These are phyloP conservation scores for Syzygium aromaticum DNA, from an alignment of 345 rosid genomes.

Conservation along the genomic window DNA sequence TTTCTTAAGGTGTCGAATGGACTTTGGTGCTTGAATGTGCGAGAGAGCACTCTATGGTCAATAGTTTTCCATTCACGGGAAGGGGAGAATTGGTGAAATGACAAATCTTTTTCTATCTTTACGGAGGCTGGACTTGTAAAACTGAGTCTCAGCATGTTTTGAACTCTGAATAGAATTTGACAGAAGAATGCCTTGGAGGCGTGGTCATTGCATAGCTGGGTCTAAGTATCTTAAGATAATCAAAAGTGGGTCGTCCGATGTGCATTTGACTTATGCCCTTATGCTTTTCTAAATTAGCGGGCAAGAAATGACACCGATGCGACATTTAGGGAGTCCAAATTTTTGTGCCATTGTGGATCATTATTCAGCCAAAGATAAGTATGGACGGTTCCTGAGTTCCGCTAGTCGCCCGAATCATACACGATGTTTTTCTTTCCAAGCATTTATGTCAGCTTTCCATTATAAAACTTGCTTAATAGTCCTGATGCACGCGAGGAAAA, in stretches of 20 bases:
- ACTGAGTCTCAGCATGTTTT: not conserved
- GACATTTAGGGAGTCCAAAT: not conserved
- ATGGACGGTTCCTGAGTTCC: not conserved
- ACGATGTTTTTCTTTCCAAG: not conserved
- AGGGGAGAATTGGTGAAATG: not conserved
- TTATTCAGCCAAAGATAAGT: not conserved
- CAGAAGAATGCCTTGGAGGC: not conserved
- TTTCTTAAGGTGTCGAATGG: not conserved
- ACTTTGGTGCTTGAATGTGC: not conserved
- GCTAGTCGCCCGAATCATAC: not conserved
- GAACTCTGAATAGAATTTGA: not conserved
- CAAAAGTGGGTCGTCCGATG: not conserved
- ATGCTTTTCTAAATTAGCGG: not conserved
- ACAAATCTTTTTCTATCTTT: not conserved
- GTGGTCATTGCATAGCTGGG: not conserved
- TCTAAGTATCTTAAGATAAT: not conserved
- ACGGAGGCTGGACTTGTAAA: not conserved
- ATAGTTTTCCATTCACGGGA: not conserved
- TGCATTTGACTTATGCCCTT: not conserved
- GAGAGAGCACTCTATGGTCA: not conserved
- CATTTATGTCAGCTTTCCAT: not conserved
- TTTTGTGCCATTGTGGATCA: not conserved
- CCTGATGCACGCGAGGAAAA: not conserved
- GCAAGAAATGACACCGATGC: not conserved
- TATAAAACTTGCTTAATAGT: not conserved